These are phyloP conservation scores for Pisolithus tinctorius DNA, from an alignment of 768 basidiomycete species.

Conservation along the genomic window DNA sequence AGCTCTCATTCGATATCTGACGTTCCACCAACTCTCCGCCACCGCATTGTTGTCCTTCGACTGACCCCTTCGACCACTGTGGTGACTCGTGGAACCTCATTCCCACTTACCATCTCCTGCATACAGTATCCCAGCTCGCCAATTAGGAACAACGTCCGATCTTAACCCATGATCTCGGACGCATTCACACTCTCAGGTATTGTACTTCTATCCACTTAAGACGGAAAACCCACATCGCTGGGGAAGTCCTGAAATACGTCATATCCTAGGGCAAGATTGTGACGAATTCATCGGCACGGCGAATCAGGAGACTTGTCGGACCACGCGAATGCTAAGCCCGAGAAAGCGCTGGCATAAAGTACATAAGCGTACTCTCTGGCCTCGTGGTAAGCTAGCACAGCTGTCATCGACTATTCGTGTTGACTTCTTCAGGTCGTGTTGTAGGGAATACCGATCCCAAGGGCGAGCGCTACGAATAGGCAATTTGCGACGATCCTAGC, in stretches of 20 bases:
- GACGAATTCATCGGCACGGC: constrained; percentile 70
- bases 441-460: constrained; percentile 50
- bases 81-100: constrained; percentile 54
- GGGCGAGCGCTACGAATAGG: constrained; percentile 43
- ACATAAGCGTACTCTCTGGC: constrained; percentile 43
- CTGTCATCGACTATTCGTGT: constrained; percentile 3
- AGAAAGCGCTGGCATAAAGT: constrained; percentile 78
- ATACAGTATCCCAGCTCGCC: constrained; percentile 45
- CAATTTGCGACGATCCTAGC: no score
- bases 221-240: constrained; percentile 74
- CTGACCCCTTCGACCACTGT: no score
- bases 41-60: no score
- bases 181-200: constrained; percentile 64
- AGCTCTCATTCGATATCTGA: no score
- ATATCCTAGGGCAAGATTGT: constrained; percentile 78
- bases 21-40: no score
- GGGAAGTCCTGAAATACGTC: constrained; percentile 83
- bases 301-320: constrained; percentile 81
- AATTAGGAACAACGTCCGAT: constrained; percentile 33
- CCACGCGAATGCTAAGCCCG: constrained; percentile 85
- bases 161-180: constrained; percentile 55
- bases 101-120: constrained; percentile 90
- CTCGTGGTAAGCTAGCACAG: constrained; percentile 45
- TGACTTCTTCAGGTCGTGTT: neutral
- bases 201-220: constrained; percentile 66